Conservation (phyloP, 257 asterid genomes). For the Phtheirospermum japonicum region DNA sequence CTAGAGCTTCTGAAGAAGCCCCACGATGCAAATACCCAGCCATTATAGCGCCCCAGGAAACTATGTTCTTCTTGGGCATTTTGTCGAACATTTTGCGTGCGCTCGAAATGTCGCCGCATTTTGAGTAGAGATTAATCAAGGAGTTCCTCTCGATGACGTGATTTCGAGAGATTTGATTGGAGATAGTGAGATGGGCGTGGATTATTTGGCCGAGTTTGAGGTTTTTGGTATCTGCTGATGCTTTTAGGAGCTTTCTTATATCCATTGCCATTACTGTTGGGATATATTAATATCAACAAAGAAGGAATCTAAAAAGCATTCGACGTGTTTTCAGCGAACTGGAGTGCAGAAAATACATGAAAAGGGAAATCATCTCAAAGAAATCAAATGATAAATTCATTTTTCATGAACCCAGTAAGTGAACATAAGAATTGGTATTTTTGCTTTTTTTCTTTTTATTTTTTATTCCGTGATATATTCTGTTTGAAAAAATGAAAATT, state of each 20-base stretch:
- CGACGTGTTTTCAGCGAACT: no score
- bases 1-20: slow-evolving; percentile 39
- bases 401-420: no score
- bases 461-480: no score
- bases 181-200: slow-evolving; percentile 64
- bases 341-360: no score
- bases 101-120: slow-evolving; percentile 47
- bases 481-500: no score
- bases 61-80: slow-evolving; percentile 68
- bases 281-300: no score
- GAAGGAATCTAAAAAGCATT: no score
- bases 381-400: no score
- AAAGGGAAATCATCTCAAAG: no score
- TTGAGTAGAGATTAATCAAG: slow-evolving; percentile 55
- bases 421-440: no score
- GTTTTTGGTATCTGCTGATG: slow-evolving; percentile 43
- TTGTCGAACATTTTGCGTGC: slow-evolving; percentile 67
- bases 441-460: no score
- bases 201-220: slow-evolving; percentile 53
- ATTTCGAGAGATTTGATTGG: slow-evolving; percentile 42
- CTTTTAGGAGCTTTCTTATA: slow-evolving; percentile 45
- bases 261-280: background rate
- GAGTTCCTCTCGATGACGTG: slow-evolving; percentile 57
- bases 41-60: slow-evolving; percentile 75
- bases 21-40: slow-evolving; percentile 63